These are phyloP conservation scores for Aspergillus leporis DNA, from an alignment of 495 filamentous ascomycete genomes.

Conservation along the genomic window DNA sequence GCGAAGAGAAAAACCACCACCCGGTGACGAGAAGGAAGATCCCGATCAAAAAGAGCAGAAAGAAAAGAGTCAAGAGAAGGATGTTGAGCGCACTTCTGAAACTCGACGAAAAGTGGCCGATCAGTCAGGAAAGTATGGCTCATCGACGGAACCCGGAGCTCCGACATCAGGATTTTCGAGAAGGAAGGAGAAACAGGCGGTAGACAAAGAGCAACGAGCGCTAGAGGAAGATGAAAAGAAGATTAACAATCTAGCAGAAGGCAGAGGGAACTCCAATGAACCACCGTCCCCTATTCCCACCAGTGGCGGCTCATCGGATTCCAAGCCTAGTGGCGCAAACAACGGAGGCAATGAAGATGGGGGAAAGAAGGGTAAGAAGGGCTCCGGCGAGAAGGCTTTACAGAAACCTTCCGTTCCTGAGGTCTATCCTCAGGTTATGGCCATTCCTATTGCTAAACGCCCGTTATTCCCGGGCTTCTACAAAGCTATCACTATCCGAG, in stretches of 20 bases:
- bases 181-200: conserved; percentile 40
- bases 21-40: conserved; percentile 41
- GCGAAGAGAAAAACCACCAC: conserved; percentile 46
- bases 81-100: conserved; percentile 30
- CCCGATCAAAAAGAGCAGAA: conserved; percentile 33
- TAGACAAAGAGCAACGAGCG: conserved; percentile 41
- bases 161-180: conserved; percentile 33
- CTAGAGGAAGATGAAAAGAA: conserved; percentile 46
- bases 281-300: conserved; percentile 50
- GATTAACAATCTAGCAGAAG: conserved; percentile 36
- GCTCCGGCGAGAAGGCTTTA: conserved; percentile 67
- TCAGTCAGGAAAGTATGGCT: conserved; percentile 31
- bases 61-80: conserved; percentile 35
- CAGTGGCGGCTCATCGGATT: conserved; percentile 40
- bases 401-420: conserved; percentile 89
- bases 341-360: conserved; percentile 52
- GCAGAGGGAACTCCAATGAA: conserved; percentile 42
- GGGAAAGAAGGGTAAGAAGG: conserved; percentile 62
- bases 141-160: conserved; percentile 30
- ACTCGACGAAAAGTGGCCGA: conserved; percentile 40
- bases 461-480: conserved; percentile 98
- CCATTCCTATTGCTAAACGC: conserved; percentile 93
- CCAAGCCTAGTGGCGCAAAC: conserved; percentile 49
- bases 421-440: conserved; percentile 97
- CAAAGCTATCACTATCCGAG: conserved; percentile 93